Percentiles rank a stretch among this genome's conserved stretches.
phyloP scores from a whole-genome alignment of 2,329 filamentous ascomycete genomes.

The Chaetomium olivaceum region DNA sequence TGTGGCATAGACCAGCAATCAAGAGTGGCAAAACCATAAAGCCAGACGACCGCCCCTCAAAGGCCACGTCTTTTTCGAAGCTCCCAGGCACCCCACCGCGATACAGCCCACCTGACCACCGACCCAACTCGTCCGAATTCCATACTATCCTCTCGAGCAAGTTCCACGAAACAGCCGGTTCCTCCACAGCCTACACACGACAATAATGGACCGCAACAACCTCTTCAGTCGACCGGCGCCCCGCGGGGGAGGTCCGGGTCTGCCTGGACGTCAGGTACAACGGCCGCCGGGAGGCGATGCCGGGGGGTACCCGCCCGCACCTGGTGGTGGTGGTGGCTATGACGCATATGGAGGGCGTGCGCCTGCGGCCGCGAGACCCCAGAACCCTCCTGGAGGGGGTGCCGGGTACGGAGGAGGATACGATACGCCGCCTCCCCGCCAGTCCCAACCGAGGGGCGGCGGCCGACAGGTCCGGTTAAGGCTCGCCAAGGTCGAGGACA shows the following conservation, averaged over 20 bases:
- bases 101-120: neutral
- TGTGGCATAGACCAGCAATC: neutral
- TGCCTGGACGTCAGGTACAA: slow-evolving; percentile 35
- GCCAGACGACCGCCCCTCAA: neutral
- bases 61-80: slow-evolving; percentile 5
- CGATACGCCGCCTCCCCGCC: slow-evolving; percentile 7
- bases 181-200: neutral
- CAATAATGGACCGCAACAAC: slow-evolving; percentile 46
- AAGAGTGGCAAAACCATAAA: neutral
- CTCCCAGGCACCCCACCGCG: neutral
- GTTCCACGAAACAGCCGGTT: neutral
- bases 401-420: slow-evolving; percentile 23
- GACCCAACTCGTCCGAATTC: neutral
- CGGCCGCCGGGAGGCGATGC: slow-evolving; percentile 26
- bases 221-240: slow-evolving; percentile 45
- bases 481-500: slow-evolving; percentile 52
- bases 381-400: slow-evolving; percentile 18
- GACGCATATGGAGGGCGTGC: slow-evolving; percentile 30
- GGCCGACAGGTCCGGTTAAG: slow-evolving; percentile 43
- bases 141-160: neutral
- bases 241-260: slow-evolving; percentile 36
- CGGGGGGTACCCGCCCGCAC: slow-evolving; percentile 21
- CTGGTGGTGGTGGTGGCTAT: slow-evolving; percentile 14
- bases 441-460: slow-evolving; percentile 18
- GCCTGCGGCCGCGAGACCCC: slow-evolving; percentile 21